Evolutionary conservation across 148 eudicot species (phyloP), one percentile per base, ranked within the genome.

Genomic region (Arctostaphylos glauca): DNA sequence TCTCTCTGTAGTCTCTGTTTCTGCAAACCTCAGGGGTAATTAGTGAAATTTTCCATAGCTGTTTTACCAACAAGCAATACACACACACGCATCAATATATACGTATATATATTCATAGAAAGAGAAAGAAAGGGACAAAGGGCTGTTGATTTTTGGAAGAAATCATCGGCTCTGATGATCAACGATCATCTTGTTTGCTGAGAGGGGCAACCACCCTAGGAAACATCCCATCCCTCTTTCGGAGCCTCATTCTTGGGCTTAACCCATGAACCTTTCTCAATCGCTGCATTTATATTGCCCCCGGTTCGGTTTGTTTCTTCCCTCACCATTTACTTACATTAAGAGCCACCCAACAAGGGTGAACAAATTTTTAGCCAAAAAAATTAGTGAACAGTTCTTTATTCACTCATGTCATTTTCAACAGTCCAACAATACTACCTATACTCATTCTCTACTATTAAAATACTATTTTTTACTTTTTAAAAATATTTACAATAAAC

Each of bases 171-270:
- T 23, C 38, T 3, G 13, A 21, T 9, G 68, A 62, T 62, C 38
- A 21, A 2, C 0, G 9, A 62, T 62, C 68, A 62, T 62, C 68
- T 23, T 14, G 38, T 21, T 21, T 62, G 38, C 13, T 21, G 38
- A 25, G 43, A 66, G 71, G 71, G 71, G 16, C 71, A 66, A 66
- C 43, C 71, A 66, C 41, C 71, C 71, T 66, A 23, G 6, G 71
- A 66, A 64, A 66, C 6, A 66, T 2, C 43, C 15, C 1, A 21
- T 31, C 71, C 43, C 38, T 31, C 5, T 66, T 23, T 66, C 25
- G 43, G 38, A 66, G 71, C 71, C 71, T 66, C 71, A 10, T 66
- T 25, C 71, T 23, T 31, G 38, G 38, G 10, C n/a, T 21, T 13
- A 62, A 21, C 41, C 41, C 68, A 3, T 21, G 38, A 23, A 9